Evolutionary conservation across 768 basidiomycete genomes (phyloP).

Genomic region (Leccinum pellstonianum): DNA sequence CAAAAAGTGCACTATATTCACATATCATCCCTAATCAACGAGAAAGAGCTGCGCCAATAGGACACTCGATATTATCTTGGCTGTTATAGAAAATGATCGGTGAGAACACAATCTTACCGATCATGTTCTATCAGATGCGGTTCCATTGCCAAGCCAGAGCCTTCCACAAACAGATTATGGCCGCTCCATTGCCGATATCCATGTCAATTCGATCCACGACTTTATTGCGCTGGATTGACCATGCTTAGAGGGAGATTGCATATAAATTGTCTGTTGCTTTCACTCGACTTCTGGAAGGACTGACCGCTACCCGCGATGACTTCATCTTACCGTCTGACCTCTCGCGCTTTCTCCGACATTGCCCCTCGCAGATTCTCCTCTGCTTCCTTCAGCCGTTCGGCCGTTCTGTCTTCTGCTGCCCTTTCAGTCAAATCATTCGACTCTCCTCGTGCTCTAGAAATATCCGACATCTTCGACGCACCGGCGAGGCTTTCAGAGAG

Average conservation of each 20-base stretch:
- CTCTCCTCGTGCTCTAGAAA: constrained; percentile 31
- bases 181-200: constrained; percentile 24
- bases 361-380: constrained; percentile 12
- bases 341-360: constrained; percentile 5
- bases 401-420: constrained; percentile 8
- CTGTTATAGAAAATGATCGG: background rate
- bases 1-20: background rate
- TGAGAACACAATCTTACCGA: no score
- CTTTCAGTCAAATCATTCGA: constrained; percentile 4
- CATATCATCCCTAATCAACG: background rate
- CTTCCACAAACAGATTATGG: constrained; percentile 11
- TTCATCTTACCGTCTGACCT: constrained; percentile 9
- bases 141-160: background rate
- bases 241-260: background rate
- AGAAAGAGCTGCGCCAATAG: background rate
- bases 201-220: constrained; percentile 1
- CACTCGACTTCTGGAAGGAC: background rate
- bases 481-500: constrained; percentile 41
- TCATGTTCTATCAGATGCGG: background rate
- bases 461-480: constrained; percentile 55
- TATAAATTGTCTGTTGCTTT: constrained; percentile 20
- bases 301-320: constrained; percentile 14
- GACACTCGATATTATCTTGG: background rate
- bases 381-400: constrained; percentile 16
- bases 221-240: background rate